phyloP scores from a whole-genome alignment of 768 basidiomycete genomes.

The Pulveroboletus sp. region DNA sequence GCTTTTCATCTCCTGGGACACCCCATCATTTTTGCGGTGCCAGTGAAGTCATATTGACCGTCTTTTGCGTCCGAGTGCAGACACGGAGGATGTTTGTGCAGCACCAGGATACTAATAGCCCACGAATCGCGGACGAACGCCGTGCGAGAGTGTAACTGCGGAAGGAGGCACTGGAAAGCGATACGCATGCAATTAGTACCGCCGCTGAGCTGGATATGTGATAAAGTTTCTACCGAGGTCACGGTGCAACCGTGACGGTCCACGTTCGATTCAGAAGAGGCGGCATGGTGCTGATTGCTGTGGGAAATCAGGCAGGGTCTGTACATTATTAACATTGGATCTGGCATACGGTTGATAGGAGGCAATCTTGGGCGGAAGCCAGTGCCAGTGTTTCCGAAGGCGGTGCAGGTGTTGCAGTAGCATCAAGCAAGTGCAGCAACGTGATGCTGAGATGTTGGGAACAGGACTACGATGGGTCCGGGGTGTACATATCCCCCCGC shows the following conservation, averaged over 20 bases:
- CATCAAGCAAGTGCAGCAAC: constrained; percentile 1
- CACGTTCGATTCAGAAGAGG: not conserved
- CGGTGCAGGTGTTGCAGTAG: constrained; percentile 9
- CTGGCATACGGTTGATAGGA: not conserved
- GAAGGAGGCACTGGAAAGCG: constrained; percentile 5
- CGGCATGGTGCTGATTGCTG: not conserved
- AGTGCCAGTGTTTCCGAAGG: constrained; percentile 1
- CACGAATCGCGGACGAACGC: not conserved
- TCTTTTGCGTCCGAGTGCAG: too few species aligned
- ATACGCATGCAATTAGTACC: constrained; percentile 5
- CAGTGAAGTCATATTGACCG: not conserved
- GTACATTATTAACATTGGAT: not conserved
- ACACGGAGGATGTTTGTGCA: not conserved
- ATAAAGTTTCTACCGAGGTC: constrained; percentile 12
- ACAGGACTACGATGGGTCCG: not conserved
- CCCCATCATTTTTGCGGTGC: constrained; percentile 10
- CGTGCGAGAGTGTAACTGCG: constrained; percentile 2
- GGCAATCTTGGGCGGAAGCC: not conserved
- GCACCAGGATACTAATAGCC: constrained; percentile 1
- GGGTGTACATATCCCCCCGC: not conserved
- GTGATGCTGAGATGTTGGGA: constrained; percentile 7
- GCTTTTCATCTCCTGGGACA: constrained; percentile 2
- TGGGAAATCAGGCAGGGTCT: not conserved
- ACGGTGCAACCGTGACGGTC: too few species aligned
- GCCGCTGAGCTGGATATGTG: constrained; percentile 11